A percentile compares a stretch with the other conserved stretches of the same genome.
Evolutionary conservation across 306 rosid genomes (phyloP).

Genomic region (Pyrus pyrifolia): DNA sequence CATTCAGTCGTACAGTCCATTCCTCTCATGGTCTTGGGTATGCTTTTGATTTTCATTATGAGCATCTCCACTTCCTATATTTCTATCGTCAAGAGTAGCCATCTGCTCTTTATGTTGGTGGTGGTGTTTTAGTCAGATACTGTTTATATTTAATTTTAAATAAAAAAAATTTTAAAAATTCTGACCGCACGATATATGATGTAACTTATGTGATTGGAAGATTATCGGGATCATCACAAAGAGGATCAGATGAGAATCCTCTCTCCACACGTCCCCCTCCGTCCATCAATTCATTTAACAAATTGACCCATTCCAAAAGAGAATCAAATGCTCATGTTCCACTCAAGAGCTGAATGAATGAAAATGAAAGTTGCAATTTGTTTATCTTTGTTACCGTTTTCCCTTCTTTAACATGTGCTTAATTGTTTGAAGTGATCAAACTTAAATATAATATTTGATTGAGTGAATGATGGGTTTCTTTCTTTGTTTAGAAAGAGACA

Average conservation of each 20-base stretch:
- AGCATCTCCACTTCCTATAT: neutral
- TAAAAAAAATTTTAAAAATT: too few relatives aligned
- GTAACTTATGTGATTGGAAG: accelerated
- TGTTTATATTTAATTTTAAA: too few relatives aligned
- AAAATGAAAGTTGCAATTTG: neutral
- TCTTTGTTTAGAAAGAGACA: neutral
- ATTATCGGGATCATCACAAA: too few relatives aligned
- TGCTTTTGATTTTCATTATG: neutral
- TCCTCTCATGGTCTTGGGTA: neutral
- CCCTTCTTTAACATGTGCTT: neutral
- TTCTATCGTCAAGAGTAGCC: neutral
- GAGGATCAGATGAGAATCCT: too few relatives aligned
- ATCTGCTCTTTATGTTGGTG: neutral
- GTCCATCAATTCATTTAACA: neutral
- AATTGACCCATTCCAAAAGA: neutral
- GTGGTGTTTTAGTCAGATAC: neutral
- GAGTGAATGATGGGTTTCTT: neutral
- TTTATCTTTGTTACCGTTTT: neutral
- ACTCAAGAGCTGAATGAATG: neutral
- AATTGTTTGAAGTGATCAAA: neutral
- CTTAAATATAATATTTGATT: neutral
- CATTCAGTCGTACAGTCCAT: neutral
- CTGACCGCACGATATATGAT: accelerated
- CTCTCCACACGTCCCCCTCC: neutral
- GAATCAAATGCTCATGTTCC: neutral